These are phyloP conservation scores for Dovyalis caffra DNA, from an alignment of 345 rosid species.

Conservation along the genomic window DNA sequence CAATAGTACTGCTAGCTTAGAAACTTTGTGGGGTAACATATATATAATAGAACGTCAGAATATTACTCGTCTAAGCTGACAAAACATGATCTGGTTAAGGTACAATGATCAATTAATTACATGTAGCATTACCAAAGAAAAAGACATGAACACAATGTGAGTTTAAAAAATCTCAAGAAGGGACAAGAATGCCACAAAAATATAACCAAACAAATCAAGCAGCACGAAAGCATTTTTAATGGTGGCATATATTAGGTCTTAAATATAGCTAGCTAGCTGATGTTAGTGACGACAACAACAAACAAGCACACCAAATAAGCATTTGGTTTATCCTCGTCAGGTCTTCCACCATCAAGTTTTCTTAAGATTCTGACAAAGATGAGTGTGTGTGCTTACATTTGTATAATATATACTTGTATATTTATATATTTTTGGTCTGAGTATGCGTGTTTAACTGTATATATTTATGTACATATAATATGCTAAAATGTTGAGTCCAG, in stretches of 20 bases:
- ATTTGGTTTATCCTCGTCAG: conserved; percentile 24
- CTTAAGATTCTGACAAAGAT: conserved; percentile 17
- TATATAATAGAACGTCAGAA: conserved; percentile 17
- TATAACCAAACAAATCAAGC: conserved; percentile 14
- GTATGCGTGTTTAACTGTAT: neutral
- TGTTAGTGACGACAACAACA: conserved; percentile 15
- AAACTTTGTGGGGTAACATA: conserved; percentile 22
- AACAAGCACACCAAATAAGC: conserved; percentile 24
- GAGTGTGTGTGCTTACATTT: neutral
- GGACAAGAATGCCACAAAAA: conserved; percentile 4
- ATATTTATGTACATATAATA: neutral
- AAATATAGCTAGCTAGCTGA: neutral
- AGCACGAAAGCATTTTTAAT: conserved; percentile 8
- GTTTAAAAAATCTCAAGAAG: neutral
- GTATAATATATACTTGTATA: neutral
- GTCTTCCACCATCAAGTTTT: conserved; percentile 20
- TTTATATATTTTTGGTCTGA: neutral
- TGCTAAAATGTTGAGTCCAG: conserved; percentile 12
- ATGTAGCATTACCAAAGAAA: conserved; percentile 26
- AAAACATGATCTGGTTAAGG: conserved; percentile 35
- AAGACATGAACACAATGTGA: conserved; percentile 24
- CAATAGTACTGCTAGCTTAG: conserved; percentile 9
- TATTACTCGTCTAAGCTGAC: conserved; percentile 30
- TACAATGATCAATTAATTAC: conserved; percentile 23
- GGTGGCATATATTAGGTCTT: conserved; percentile 12